Evolutionary conservation across 495 filamentous ascomycete species (phyloP).

Genomic region (Penicillium coprophilum): DNA sequence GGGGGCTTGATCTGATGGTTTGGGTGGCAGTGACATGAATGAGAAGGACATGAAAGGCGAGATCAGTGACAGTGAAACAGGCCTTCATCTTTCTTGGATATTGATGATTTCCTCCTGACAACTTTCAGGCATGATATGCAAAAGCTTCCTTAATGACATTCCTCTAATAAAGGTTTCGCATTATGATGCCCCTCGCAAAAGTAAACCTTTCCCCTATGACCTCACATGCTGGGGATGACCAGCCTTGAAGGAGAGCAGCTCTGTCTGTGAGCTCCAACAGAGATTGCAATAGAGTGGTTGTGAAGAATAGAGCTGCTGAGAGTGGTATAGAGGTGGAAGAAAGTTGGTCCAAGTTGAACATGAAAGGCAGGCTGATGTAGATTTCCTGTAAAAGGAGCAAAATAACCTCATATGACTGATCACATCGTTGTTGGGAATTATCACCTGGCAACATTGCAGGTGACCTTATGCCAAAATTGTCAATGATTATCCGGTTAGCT

Average conservation of each 20-base stretch:
- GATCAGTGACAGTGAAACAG: too few species aligned
- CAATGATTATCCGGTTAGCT: background rate
- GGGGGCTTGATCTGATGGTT: too few species aligned
- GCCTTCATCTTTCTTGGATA: too few species aligned
- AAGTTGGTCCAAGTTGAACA: background rate
- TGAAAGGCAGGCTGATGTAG: background rate
- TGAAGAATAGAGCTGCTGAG: background rate
- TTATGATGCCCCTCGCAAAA: background rate
- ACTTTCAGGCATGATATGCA: background rate
- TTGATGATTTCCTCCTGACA: background rate
- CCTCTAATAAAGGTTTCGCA: background rate
- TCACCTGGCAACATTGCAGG: background rate
- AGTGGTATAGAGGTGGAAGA: background rate
- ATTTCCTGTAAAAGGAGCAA: background rate
- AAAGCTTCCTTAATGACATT: background rate
- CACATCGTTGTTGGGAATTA: background rate
- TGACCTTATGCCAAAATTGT: background rate
- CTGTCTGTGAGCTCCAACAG: background rate
- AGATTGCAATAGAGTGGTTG: background rate
- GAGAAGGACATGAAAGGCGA: too few species aligned
- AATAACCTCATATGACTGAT: background rate
- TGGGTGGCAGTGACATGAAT: too few species aligned
- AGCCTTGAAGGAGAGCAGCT: background rate
- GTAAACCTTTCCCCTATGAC: background rate
- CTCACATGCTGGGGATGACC: background rate